A percentile compares a stretch with the other conserved stretches of the same genome.
These are phyloP conservation scores for Vitis rupestris DNA, from an alignment of 164 flowering plant species.

Conservation along the genomic window DNA sequence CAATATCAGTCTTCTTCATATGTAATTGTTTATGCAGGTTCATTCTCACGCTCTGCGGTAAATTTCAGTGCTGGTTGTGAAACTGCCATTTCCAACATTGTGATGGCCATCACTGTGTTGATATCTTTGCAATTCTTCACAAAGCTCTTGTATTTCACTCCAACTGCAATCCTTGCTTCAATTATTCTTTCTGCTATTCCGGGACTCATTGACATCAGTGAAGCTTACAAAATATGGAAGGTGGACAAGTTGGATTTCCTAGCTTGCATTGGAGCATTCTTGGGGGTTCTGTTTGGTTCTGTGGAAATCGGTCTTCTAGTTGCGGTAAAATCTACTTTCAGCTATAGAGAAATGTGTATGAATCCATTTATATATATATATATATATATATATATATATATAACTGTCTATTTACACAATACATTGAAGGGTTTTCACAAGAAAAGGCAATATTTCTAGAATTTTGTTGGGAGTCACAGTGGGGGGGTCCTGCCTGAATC, in stretches of 20 bases:
- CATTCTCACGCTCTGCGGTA: slow-evolving; percentile 56
- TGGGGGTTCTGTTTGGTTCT: slow-evolving; percentile 45
- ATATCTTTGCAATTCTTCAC: slow-evolving; percentile 37
- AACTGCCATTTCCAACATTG: slow-evolving; percentile 49
- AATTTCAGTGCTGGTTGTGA: slow-evolving; percentile 53
- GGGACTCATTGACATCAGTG: slow-evolving; percentile 41
- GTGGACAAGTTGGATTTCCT: slow-evolving; percentile 52
- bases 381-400: too few species aligned
- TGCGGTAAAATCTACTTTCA: slow-evolving; percentile 28
- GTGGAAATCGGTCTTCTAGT: slow-evolving; percentile 56
- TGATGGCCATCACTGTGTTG: slow-evolving; percentile 45
- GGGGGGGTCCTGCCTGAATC: too few species aligned
- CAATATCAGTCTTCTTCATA: background rate
- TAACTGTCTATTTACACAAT: too few species aligned
- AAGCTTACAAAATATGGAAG: slow-evolving; percentile 40
- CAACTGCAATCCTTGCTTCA: slow-evolving; percentile 52
- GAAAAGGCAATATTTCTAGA: too few species aligned
- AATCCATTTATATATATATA: too few species aligned
- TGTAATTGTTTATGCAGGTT: slow-evolving; percentile 30
- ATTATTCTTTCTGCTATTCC: slow-evolving; percentile 52
- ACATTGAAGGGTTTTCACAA: too few species aligned
- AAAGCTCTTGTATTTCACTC: slow-evolving; percentile 44
- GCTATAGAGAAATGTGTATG: background rate
- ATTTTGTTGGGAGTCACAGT: too few species aligned
- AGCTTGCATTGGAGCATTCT: slow-evolving; percentile 54